Percentiles rank a stretch among this genome's conserved stretches.
Conservation (phyloP, 768 basidiomycete species). For the Tephrocybe sp. region DNA sequence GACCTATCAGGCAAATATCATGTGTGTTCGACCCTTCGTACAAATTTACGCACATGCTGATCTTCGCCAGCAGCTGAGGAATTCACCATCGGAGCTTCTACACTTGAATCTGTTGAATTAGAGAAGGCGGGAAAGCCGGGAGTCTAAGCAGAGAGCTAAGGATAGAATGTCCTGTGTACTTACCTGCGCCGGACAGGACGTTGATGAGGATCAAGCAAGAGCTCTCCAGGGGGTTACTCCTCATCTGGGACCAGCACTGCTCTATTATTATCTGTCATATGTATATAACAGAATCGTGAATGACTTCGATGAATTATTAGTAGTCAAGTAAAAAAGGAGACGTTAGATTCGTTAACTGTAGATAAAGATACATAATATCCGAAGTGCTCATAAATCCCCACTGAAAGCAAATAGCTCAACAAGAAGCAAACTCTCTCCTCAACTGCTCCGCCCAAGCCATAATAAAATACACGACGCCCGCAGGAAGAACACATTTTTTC, state of each 20-base stretch:
- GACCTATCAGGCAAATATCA: conserved; percentile 54
- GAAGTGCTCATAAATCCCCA: background rate
- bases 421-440: conserved; percentile 41
- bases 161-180: too few species aligned
- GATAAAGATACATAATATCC: conserved; percentile 1
- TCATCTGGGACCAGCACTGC: too few species aligned
- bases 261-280: too few species aligned
- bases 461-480: conserved; percentile 69
- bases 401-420: conserved; percentile 12
- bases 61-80: background rate
- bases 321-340: too few species aligned
- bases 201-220: too few species aligned
- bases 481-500: conserved; percentile 68
- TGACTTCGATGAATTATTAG: too few species aligned
- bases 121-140: too few species aligned
- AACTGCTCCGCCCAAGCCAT: conserved; percentile 74
- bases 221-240: too few species aligned
- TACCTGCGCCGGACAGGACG: too few species aligned
- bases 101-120: background rate
- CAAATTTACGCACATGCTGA: background rate
- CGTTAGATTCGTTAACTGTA: background rate
- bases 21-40: background rate
- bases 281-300: too few species aligned
- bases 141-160: too few species aligned
- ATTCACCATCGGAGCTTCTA: background rate